Percentiles rank a stretch among this genome's conserved stretches.
Conservation (phyloP, 225 moss, liverwort and hornwort genomes). For the Pseudisothecium myosuroides region DNA sequence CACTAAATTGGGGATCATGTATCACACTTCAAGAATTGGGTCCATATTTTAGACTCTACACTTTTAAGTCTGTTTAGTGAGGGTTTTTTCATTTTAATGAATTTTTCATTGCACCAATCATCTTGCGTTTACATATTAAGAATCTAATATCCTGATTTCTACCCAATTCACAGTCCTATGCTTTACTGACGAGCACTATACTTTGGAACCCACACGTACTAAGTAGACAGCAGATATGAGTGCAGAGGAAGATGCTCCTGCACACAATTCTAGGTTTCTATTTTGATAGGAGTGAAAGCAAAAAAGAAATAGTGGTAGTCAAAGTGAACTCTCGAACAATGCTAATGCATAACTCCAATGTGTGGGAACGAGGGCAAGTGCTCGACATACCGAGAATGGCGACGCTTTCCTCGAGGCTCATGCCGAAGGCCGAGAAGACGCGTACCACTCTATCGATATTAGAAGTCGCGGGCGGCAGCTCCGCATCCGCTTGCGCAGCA, state of each 20-base stretch:
- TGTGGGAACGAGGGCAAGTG: not conserved
- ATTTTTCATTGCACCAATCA: not conserved
- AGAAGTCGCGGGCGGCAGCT: constrained; percentile 30
- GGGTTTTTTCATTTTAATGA: too few species aligned
- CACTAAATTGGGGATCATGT: not conserved
- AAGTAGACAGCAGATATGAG: not conserved
- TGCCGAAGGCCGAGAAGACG: constrained; percentile 31
- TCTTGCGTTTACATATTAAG: too few species aligned
- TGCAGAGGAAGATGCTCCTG: not conserved
- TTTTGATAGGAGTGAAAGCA: not conserved
- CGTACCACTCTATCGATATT: constrained; percentile 18
- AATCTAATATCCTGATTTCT: not conserved
- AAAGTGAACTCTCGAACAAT: not conserved
- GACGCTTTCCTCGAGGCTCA: constrained; percentile 45
- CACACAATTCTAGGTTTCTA: not conserved
- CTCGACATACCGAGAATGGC: constrained; percentile 36
- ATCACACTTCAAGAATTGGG: too few species aligned
- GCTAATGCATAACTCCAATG: not conserved
- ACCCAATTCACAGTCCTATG: not conserved
- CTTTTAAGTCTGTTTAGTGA: not conserved
- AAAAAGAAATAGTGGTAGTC: not conserved
- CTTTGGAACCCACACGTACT: not conserved
- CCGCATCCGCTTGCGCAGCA: constrained; percentile 15
- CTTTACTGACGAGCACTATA: too few species aligned
- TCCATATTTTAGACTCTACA: not conserved